These are phyloP conservation scores for Trypanosoma boissoni DNA, from an alignment of 208 protist species.

Conservation along the genomic window DNA sequence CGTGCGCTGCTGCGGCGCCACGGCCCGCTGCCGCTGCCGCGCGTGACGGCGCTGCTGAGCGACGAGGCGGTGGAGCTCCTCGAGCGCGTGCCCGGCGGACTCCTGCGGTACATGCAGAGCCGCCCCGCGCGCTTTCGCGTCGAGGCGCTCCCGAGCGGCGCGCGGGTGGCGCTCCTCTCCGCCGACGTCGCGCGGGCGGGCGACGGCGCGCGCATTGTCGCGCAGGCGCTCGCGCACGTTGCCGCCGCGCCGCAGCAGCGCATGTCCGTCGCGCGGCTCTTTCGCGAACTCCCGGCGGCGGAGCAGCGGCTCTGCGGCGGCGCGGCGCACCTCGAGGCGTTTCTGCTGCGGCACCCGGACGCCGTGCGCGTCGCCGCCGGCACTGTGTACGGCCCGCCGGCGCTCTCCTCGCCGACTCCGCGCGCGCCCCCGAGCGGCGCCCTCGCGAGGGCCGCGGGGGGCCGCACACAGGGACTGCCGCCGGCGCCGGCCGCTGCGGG, in stretches of 20 bases:
- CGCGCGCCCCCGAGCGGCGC: neutral
- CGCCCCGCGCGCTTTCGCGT: slow-evolving; percentile 20
- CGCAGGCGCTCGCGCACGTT: slow-evolving; percentile 36
- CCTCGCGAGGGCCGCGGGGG: neutral
- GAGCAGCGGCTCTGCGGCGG: slow-evolving; percentile 25
- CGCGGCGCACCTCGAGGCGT: slow-evolving; percentile 14
- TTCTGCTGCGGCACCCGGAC: slow-evolving; percentile 21
- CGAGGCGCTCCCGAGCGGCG: slow-evolving; percentile 32
- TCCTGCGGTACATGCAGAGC: slow-evolving; percentile 30
- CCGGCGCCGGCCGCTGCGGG: neutral
- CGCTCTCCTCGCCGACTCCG: neutral
- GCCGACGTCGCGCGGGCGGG: slow-evolving; percentile 9
- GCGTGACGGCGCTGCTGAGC: slow-evolving; percentile 41
- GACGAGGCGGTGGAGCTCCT: slow-evolving; percentile 62
- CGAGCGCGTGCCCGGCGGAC: slow-evolving; percentile 24
- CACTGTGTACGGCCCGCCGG: slow-evolving; percentile 9
- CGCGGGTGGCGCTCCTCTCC: slow-evolving; percentile 38
- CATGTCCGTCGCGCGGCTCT: slow-evolving; percentile 15
- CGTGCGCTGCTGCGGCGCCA: slow-evolving; percentile 23
- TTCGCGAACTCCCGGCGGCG: slow-evolving; percentile 9
- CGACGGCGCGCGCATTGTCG: slow-evolving; percentile 6
- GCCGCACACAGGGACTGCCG: neutral
- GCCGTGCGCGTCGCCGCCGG: slow-evolving; percentile 17
- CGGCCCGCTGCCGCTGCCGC: slow-evolving; percentile 63
- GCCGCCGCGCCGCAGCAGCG: slow-evolving; percentile 31